Percentiles rank a stretch among this genome's conserved stretches.
Evolutionary conservation across 164 flowering plant species (phyloP).

Genomic region (Umbilicus rupestris): DNA sequence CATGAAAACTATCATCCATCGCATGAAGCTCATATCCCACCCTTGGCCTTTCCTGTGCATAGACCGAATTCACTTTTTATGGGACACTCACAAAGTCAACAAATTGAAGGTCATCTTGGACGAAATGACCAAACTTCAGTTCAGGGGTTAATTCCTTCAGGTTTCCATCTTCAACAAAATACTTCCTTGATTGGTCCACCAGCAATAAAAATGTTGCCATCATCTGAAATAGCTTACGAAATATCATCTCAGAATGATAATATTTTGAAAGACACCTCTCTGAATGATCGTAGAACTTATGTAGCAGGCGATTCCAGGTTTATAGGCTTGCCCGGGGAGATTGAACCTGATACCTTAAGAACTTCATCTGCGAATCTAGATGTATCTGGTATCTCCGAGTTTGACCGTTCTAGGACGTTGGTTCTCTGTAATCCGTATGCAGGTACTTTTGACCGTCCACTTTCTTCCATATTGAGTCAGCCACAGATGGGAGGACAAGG

Average conservation of each 20-base stretch:
- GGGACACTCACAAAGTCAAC: slow-evolving; percentile 18
- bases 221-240: slow-evolving; percentile 15
- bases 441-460: slow-evolving; percentile 58
- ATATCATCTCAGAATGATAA: slow-evolving; percentile 21
- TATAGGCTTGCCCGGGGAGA: slow-evolving; percentile 20
- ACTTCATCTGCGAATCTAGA: slow-evolving; percentile 26
- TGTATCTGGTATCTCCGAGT: slow-evolving; percentile 21
- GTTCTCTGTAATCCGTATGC: slow-evolving; percentile 60
- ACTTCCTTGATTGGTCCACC: slow-evolving; percentile 16
- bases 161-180: slow-evolving; percentile 15
- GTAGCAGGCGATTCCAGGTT: slow-evolving; percentile 16
- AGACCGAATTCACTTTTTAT: slow-evolving; percentile 14
- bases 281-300: slow-evolving; percentile 19
- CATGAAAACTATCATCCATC: slow-evolving; percentile 20
- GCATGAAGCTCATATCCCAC: slow-evolving; percentile 21
- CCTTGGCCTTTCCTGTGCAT: slow-evolving; percentile 15
- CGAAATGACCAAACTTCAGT: slow-evolving; percentile 24
- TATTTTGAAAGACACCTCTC: slow-evolving; percentile 23
- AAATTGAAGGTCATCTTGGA: slow-evolving; percentile 17
- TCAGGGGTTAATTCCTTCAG: slow-evolving; percentile 21
- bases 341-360: slow-evolving; percentile 17
- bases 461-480: slow-evolving; percentile 32
- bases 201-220: slow-evolving; percentile 17
- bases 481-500: slow-evolving; percentile 20
- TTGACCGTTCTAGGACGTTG: slow-evolving; percentile 34